These are phyloP conservation scores for Ophidiomyces ophidiicola DNA, from an alignment of 2,329 filamentous ascomycete species.

Conservation along the genomic window DNA sequence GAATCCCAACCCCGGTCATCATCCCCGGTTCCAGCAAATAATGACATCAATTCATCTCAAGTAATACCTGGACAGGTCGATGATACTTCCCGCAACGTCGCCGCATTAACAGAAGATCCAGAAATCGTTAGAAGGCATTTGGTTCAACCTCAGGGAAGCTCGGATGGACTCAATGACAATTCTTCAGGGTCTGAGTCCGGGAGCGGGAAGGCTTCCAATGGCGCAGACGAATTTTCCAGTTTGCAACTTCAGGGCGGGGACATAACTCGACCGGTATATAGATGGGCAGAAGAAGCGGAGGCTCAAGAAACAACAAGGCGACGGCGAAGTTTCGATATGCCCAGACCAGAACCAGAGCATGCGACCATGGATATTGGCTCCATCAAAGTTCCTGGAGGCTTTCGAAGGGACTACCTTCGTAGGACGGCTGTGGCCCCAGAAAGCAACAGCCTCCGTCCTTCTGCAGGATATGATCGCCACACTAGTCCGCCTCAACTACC, in stretches of 20 bases:
- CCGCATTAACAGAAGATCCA: slow-evolving; percentile 66
- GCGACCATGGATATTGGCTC: slow-evolving; percentile 74
- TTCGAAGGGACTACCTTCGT: slow-evolving; percentile 78
- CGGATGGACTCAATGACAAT: slow-evolving; percentile 25
- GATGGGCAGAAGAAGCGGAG: slow-evolving; percentile 86
- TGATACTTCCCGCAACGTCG: slow-evolving; percentile 35
- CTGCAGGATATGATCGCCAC: slow-evolving; percentile 27
- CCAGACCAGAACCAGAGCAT: slow-evolving; percentile 64
- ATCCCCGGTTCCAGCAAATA: not conserved
- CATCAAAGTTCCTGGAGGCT: slow-evolving; percentile 88
- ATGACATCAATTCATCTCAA: slow-evolving; percentile 69
- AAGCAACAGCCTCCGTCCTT: slow-evolving; percentile 29
- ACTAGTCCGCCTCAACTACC: slow-evolving; percentile 51
- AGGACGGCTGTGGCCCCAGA: slow-evolving; percentile 57
- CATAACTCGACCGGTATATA: slow-evolving; percentile 87
- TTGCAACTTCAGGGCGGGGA: slow-evolving; percentile 86
- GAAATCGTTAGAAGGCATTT: slow-evolving; percentile 85
- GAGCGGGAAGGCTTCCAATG: slow-evolving; percentile 24
- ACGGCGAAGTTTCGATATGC: slow-evolving; percentile 76
- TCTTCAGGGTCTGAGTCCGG: slow-evolving; percentile 18
- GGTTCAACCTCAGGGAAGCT: slow-evolving; percentile 49
- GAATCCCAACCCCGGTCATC: not conserved
- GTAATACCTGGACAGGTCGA: slow-evolving; percentile 49
- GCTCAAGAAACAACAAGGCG: slow-evolving; percentile 49
- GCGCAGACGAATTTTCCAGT: slow-evolving; percentile 77